Percentiles rank a stretch among this genome's conserved stretches.
phyloP scores from a whole-genome alignment of 192 early-diverging fungal species.

The Dissophora globulifera region DNA sequence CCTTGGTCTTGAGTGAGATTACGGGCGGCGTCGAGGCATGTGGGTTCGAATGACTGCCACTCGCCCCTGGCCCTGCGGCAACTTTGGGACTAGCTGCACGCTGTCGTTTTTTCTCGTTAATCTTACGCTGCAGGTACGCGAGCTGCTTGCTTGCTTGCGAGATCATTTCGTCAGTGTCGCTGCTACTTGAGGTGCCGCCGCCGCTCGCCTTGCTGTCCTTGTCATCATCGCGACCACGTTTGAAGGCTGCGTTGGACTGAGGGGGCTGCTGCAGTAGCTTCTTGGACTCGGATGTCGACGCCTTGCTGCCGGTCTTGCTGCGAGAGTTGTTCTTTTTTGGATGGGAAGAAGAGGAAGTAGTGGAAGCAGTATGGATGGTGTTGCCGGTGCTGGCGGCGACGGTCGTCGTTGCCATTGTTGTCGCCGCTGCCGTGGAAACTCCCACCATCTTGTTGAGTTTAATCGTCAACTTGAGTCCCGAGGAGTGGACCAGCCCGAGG shows the following conservation, averaged over 20 bases:
- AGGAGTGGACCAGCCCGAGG: not conserved
- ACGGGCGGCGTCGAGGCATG: no score
- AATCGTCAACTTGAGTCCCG: conserved; percentile 28
- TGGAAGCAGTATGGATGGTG: no score
- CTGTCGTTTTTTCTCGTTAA: conserved; percentile 26
- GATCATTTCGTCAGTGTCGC: conserved; percentile 50
- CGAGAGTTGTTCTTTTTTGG: not conserved
- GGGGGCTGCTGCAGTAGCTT: not conserved
- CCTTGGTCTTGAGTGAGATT: no score
- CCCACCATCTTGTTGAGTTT: conserved; percentile 17
- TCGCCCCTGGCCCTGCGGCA: no score
- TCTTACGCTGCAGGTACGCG: conserved; percentile 46
- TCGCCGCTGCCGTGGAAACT: not conserved
- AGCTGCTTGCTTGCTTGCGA: conserved; percentile 40
- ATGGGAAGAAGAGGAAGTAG: not conserved
- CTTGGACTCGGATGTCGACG: not conserved
- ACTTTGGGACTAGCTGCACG: conserved; percentile 4
- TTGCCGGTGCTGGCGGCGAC: not conserved
- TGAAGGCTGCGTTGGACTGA: not conserved
- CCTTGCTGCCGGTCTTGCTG: no score
- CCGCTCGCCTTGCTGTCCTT: not conserved
- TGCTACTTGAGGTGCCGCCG: conserved; percentile 11
- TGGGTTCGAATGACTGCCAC: no score
- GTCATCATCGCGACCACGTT: conserved; percentile 1
- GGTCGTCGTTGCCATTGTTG: not conserved